These are phyloP conservation scores for Eutrema yunnanense DNA, from an alignment of 345 rosid species.

Conservation along the genomic window DNA sequence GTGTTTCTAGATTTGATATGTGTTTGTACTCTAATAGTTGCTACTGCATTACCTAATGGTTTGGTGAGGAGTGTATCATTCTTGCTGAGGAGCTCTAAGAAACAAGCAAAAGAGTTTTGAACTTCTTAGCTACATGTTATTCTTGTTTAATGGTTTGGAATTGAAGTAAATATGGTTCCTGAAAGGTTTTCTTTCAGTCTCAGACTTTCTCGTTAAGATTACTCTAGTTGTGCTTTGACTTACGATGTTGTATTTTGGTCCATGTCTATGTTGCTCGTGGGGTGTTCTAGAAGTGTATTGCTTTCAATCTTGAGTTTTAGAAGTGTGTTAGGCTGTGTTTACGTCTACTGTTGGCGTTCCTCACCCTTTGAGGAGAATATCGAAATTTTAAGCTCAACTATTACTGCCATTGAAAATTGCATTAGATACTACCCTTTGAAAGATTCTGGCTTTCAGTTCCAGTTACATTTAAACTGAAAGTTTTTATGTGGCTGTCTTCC, in stretches of 20 bases:
- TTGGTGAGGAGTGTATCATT: too few species aligned
- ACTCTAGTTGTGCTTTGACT: conserved; percentile 18
- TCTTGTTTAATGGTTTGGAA: neutral
- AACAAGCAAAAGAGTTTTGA: too few species aligned
- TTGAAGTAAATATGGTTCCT: conserved; percentile 2
- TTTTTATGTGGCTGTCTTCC: neutral
- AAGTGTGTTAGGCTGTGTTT: neutral
- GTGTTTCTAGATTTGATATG: too few species aligned
- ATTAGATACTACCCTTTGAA: neutral
- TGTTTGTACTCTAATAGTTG: too few species aligned
- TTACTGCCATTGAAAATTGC: neutral
- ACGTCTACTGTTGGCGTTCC: neutral
- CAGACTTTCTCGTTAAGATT: neutral
- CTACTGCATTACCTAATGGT: too few species aligned
- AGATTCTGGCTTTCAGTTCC: neutral
- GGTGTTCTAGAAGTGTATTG: neutral
- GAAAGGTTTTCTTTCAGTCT: neutral
- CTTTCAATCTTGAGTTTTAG: conserved; percentile 2
- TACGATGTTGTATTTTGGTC: conserved; percentile 16
- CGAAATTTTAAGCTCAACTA: neutral
- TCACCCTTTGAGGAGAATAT: neutral
- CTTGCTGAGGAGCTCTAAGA: too few species aligned
- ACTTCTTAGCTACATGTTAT: neutral
- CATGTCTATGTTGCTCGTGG: neutral
- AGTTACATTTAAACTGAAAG: neutral